Base-by-base conservation (phyloP, 305 asterid genomes). In the Coffea humblotiana region DNA sequence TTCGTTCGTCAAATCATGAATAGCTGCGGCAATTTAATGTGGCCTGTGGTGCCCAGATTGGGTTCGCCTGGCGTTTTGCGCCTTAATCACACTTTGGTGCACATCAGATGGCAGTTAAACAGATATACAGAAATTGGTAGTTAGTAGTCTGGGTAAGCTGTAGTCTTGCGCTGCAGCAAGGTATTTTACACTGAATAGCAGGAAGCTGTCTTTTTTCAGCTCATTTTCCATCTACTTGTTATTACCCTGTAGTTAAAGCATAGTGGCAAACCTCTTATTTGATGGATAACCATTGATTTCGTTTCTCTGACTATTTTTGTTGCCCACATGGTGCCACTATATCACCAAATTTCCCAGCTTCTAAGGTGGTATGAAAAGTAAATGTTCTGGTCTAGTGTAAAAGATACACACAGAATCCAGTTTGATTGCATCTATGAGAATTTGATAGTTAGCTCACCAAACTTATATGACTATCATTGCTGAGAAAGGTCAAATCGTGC, bases 121-220 rank as follows among this genome's bases (percentile, higher is more conserved):
- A 87, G 56, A 40, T 40, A 40, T 61, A 29, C 56, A 23, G 61
- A 61, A 25, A 8, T 45, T 40, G 58, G 32, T 80, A 51, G 75
- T 52, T 56, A 69, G 35, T 37, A 23, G 60, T 78, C 37, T 16
- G 16, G 40, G 19, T 76, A n/a, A 32, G 25, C 49, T 43, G 14
- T 77, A 49, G 19, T 71, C 19, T 45, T 15, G 27, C 8, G 29
- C 60, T 19, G 49, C 82, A 37, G 29, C 25, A 75, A 45, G 72
- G 48, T 66, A 61, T 47, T 35, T 32, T 49, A 66, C 60, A 72
- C 16, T 63, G 29, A 37, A 48, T 49, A 18, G 19, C 35, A 7
- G 35, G 19, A 69, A 78, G 47, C 29, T 37, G 67, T n/a, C n/a
- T 63, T 76, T 25, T 76, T 76, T n/a, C 8, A 65, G 56, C 10